phyloP scores from a whole-genome alignment of 2,329 filamentous ascomycete genomes.

The Penicillium nordicum region DNA sequence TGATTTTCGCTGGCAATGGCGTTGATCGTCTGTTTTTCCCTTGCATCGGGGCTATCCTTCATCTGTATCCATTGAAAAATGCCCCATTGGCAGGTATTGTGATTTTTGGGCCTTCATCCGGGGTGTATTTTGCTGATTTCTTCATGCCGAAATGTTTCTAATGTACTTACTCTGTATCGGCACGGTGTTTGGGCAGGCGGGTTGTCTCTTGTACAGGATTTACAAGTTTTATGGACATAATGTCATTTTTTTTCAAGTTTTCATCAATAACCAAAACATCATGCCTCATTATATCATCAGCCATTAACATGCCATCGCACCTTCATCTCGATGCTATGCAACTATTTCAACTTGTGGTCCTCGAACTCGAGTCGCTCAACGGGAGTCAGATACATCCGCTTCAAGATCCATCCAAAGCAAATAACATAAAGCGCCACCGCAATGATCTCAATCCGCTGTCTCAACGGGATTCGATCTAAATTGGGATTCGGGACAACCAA shows the following conservation, averaged over 20 bases:
- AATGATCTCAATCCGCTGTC: constrained; percentile 12
- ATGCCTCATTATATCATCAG: constrained; percentile 5
- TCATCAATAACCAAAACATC: neutral
- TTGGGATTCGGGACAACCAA: neutral
- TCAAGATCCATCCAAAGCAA: constrained; percentile 20
- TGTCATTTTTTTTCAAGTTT: neutral
- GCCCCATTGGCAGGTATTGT: neutral
- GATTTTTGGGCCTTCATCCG: neutral
- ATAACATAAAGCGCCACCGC: constrained; percentile 10
- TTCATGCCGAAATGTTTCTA: constrained; percentile 17
- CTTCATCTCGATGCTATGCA: neutral
- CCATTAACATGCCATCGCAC: neutral
- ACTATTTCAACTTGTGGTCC: constrained; percentile 11
- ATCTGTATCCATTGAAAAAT: constrained; percentile 2
- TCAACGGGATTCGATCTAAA: constrained; percentile 11
- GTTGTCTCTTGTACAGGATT: neutral
- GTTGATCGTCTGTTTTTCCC: constrained; percentile 12
- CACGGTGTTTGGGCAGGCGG: constrained; percentile 13
- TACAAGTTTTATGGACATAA: constrained; percentile 8
- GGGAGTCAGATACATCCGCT: constrained; percentile 3
- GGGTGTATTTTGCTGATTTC: constrained; percentile 1
- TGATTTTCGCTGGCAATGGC: constrained; percentile 11
- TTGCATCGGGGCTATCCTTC: constrained; percentile 3
- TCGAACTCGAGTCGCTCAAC: constrained; percentile 9
- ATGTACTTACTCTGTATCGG: constrained; percentile 13